Base-by-base conservation (phyloP, 192 early-diverging fungal genomes). In the Radiomyces spectabilis region DNA sequence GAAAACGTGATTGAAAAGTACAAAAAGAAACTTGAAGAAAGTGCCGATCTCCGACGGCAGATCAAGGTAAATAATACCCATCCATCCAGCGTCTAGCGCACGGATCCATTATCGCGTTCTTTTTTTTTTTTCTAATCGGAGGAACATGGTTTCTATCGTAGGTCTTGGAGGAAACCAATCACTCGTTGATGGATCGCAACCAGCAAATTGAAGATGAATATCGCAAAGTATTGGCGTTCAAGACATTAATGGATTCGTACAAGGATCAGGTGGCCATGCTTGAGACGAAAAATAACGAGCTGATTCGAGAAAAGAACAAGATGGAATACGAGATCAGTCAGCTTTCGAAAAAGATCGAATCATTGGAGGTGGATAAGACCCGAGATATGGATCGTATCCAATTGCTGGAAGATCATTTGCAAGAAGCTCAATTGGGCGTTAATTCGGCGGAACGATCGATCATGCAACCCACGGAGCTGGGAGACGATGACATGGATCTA, bases 1-100 rank as follows among this genome's bases (percentile, higher is more conserved):
- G 96, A 99, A 63, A 89, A 91, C 27, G 83, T 93, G 27, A 84
- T 94, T 57, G 95, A 97, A 64, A 96, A 95, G 65, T 99, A 92
- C 70, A 95, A 93, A 61, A 94, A 93, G 71, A 88, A 93, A 41
- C 74, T 95, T 4, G 95, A 97, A 50, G 94, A 97, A 40, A 82
- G 75, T 34, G 81, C 78, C 0, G 92, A 96, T 51, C 47, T 94
- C 40, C 73, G 84, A 32, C 78, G 85, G 44, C 83, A 91, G 55
- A 74, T 95, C 50, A 89, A 88, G 44, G 78, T 70, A 22, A 5
- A 26, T 24, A 16, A n/a, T 2, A 5, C n/a, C n/a, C n/a, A n/a
- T n/a, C n/a, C n/a, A n/a, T n/a, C n/a, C n/a, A n/a, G n/a, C n/a
- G n/a, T n/a, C n/a, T n/a, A n/a, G n/a, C n/a, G n/a, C n/a, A n/a